These are phyloP conservation scores for Withania somnifera DNA, from an alignment of 305 asterid species.

Conservation along the genomic window DNA sequence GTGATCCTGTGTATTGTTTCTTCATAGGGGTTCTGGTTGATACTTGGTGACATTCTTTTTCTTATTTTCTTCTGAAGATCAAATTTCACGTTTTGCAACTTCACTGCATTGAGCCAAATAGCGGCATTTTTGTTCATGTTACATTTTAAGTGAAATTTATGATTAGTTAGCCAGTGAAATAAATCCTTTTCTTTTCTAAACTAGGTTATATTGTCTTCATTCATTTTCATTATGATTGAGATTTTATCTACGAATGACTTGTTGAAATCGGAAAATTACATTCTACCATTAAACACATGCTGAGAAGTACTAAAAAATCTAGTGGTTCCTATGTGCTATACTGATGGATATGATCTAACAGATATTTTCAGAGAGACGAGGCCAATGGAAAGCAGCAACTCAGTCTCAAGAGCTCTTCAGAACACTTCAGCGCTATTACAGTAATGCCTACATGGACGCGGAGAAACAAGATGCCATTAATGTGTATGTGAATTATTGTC, in stretches of 20 bases:
- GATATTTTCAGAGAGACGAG: slow-evolving; percentile 89
- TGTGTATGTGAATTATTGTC: slow-evolving; percentile 42
- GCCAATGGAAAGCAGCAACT: slow-evolving; percentile 92
- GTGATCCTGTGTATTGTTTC: neutral
- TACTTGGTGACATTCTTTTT: neutral
- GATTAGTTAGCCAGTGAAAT: neutral
- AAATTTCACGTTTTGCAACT: neutral
- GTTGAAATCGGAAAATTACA: neutral
- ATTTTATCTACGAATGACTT: neutral
- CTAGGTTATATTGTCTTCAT: neutral
- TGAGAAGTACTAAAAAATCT: neutral
- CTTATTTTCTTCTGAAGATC: neutral
- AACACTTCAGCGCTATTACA: slow-evolving; percentile 76
- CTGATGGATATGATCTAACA: slow-evolving; percentile 21
- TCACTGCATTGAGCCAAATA: neutral
- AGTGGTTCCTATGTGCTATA: neutral
- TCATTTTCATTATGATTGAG: neutral
- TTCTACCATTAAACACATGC: neutral
- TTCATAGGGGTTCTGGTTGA: neutral
- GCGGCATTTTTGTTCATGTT: neutral
- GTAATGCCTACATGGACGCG: slow-evolving; percentile 88
- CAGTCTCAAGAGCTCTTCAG: slow-evolving; percentile 82
- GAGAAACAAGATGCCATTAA: slow-evolving; percentile 92
- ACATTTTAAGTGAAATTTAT: neutral
- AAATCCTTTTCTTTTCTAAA: neutral